Evolutionary conservation across 257 asterid genomes (phyloP).

Genomic region (Gardenia jasminoides): DNA sequence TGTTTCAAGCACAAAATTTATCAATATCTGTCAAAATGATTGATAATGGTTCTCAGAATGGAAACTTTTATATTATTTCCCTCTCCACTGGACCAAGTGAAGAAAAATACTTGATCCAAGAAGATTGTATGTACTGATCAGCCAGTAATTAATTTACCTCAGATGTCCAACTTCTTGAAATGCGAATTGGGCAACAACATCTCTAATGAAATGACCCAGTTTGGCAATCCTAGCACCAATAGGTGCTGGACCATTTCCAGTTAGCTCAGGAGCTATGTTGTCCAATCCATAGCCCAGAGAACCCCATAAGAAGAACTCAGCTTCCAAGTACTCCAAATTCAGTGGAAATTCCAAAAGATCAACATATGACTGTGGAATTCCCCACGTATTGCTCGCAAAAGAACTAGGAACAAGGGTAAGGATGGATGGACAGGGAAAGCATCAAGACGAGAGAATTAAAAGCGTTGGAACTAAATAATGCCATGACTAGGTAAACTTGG

Average conservation of each 20-base stretch:
- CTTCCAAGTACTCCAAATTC: conserved; percentile 76
- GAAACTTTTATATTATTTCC: no score
- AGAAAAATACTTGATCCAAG: not conserved
- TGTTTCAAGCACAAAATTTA: conserved; percentile 8
- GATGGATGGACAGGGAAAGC: not conserved
- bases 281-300: conserved; percentile 70
- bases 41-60: no score
- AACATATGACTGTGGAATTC: conserved; percentile 39
- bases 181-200: conserved; percentile 69
- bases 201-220: conserved; percentile 47
- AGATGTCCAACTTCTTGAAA: conserved; percentile 87
- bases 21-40: not conserved
- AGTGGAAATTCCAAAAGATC: conserved; percentile 65
- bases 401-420: not conserved
- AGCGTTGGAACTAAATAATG: not conserved
- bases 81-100: no score
- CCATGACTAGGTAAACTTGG: not conserved
- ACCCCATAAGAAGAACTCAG: conserved; percentile 75
- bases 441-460: not conserved
- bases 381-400: not conserved
- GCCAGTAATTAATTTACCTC: conserved; percentile 34
- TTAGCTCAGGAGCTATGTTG: conserved; percentile 43
- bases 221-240: conserved; percentile 49
- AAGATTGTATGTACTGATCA: not conserved
- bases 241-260: conserved; percentile 65